A percentile compares a stretch with the other conserved stretches of the same genome.
These are phyloP conservation scores for Aspergillus melleus DNA, from an alignment of 2,329 filamentous ascomycete genomes.

Conservation along the genomic window DNA sequence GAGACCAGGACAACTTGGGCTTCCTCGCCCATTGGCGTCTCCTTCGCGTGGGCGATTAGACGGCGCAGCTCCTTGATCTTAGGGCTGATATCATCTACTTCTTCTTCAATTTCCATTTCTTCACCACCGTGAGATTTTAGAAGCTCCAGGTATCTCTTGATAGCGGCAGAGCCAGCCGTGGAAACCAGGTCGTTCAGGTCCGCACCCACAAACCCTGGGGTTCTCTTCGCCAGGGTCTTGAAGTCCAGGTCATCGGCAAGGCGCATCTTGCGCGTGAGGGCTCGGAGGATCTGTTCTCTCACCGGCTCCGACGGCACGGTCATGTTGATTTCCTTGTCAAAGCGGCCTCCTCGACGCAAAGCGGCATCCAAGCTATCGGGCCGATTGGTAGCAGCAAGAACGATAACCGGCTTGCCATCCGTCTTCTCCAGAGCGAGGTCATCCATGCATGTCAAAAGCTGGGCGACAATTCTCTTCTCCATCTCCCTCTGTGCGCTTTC, in stretches of 20 bases:
- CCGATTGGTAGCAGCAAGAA: slow-evolving; percentile 86
- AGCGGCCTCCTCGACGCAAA: slow-evolving; percentile 70
- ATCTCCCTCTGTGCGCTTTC: slow-evolving; percentile 83
- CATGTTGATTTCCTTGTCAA: slow-evolving; percentile 82
- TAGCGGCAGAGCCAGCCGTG: slow-evolving; percentile 65
- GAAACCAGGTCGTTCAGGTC: slow-evolving; percentile 75
- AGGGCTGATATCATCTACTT: slow-evolving; percentile 31
- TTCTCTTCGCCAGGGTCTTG: slow-evolving; percentile 71
- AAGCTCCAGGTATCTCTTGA: slow-evolving; percentile 59
- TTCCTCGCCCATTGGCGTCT: slow-evolving; percentile 53
- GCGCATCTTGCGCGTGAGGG: slow-evolving; percentile 66
- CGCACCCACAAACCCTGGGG: slow-evolving; percentile 89
- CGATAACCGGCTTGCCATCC: slow-evolving; percentile 76
- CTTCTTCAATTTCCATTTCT: slow-evolving; percentile 56
- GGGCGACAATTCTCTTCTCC: slow-evolving; percentile 81
- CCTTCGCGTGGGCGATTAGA: slow-evolving; percentile 56
- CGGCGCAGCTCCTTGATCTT: slow-evolving; percentile 50
- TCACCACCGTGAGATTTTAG: slow-evolving; percentile 48
- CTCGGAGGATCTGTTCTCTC: slow-evolving; percentile 74
- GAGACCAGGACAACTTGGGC: slow-evolving; percentile 58
- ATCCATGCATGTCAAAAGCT: slow-evolving; percentile 85
- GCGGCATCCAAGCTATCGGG: slow-evolving; percentile 83
- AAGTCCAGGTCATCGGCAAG: slow-evolving; percentile 73
- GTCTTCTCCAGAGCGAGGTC: slow-evolving; percentile 71
- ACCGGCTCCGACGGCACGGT: slow-evolving; percentile 79